phyloP scores from a whole-genome alignment of 148 eudicot genomes.

The Chenopodium quinoa region DNA sequence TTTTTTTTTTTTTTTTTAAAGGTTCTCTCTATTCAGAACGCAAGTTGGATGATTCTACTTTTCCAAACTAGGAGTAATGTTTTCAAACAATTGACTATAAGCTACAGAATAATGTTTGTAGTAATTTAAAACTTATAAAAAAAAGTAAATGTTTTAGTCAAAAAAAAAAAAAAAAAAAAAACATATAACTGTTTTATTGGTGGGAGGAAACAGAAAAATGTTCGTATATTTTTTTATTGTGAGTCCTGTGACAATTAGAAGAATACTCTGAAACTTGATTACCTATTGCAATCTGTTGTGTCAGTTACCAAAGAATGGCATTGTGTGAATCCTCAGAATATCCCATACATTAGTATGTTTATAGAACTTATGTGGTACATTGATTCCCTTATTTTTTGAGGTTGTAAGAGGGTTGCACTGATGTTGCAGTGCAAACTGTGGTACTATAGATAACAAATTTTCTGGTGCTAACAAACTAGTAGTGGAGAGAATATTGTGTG shows the following conservation, averaged over 20 bases:
- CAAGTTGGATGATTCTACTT: neutral
- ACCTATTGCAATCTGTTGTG: neutral
- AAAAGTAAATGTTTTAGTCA: too few relatives aligned
- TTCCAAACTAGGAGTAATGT: neutral
- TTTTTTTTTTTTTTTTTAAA: too few relatives aligned
- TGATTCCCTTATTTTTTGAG: neutral
- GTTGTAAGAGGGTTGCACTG: neutral
- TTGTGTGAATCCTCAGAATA: neutral
- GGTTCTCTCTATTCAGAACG: neutral
- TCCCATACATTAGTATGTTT: neutral
- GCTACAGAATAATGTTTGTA: neutral
- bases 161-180: too few relatives aligned
- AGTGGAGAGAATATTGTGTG: neutral
- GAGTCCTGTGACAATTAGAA: neutral
- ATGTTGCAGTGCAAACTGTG: neutral
- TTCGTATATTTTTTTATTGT: too few relatives aligned
- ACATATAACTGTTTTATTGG: too few relatives aligned
- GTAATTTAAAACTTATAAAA: too few relatives aligned
- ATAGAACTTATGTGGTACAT: neutral
- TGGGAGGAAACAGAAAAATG: neutral
- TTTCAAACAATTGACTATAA: neutral
- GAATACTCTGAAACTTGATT: neutral
- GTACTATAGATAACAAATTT: neutral
- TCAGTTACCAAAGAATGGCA: neutral
- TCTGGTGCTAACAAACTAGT: constrained; percentile 4